Percentiles rank a stretch among this genome's conserved stretches.
phyloP scores from a whole-genome alignment of 1,139 yeast species.

The Geotrichum carabidarum region DNA sequence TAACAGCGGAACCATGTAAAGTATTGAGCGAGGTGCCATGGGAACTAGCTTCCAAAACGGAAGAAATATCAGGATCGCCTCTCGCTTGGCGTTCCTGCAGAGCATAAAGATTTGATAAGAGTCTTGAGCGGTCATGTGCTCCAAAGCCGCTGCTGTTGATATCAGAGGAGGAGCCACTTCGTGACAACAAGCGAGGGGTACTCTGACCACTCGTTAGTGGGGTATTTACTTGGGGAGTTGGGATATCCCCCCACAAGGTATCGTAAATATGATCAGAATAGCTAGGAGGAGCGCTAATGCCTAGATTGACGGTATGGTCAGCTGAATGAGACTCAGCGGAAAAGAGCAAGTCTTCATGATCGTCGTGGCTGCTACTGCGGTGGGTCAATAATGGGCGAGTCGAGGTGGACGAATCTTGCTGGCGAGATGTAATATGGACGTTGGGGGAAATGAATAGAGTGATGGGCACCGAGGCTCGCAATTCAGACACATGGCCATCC shows the following conservation, averaged over 20 bases:
- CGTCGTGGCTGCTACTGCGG: background rate
- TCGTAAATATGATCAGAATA: constrained; percentile 85
- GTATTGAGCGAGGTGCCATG: background rate
- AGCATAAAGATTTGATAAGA: constrained; percentile 11
- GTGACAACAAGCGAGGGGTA: constrained; percentile 4
- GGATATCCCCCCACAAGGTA: constrained; percentile 67
- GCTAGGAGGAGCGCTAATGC: constrained; percentile 73
- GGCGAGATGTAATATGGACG: constrained; percentile 45
- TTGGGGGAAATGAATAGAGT: constrained; percentile 72
- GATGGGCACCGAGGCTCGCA: constrained; percentile 70
- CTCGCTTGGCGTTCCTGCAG: constrained; percentile 13
- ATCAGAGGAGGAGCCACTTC: background rate
- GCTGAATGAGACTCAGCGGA: background rate
- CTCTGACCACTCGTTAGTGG: constrained; percentile 35
- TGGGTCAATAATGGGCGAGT: constrained; percentile 9
- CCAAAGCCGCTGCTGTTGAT: background rate
- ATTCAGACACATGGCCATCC: constrained; percentile 71
- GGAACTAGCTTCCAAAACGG: background rate
- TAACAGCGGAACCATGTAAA: background rate
- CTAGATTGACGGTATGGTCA: background rate
- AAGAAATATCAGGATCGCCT: background rate
- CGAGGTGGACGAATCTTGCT: constrained; percentile 36
- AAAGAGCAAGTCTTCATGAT: constrained; percentile 11
- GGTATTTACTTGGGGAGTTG: constrained; percentile 51
- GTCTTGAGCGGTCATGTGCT: constrained; percentile 6